Evolutionary conservation across 164 flowering plant species (phyloP), one percentile per base, ranked within the genome.

Genomic region (Macadamia tetraphylla): DNA sequence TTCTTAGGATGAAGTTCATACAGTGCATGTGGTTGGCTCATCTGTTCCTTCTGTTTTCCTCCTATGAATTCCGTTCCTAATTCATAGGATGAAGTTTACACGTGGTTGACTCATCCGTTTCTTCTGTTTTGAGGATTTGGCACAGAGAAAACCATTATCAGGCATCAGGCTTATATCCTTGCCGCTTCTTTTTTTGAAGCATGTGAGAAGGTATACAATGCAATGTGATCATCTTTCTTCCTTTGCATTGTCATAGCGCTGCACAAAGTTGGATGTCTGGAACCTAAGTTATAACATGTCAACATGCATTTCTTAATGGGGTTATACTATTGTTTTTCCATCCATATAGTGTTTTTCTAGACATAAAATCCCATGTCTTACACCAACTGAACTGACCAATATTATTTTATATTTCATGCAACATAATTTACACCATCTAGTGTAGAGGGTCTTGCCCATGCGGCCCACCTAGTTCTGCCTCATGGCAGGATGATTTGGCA

Each of bases 1-100:
- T 58, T 62, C 69, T 51, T 75, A 70, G 72, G 40, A 67, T 48
- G 35, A n/a, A 43, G 59, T 32, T 65, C 30, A 17, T 29, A 17
- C 65, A 29, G 14, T 60, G 69, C 53, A 23, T 8, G 14, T 23
- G 29, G 60, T 55, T 10, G n/a, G 43, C 15, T 66, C 70, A 35
- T 18, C 30, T 48, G 42, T 12, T 67, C 29, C 51, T 65, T 60
- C 43, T 66, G 23, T 23, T 23, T 23, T 23, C 23, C 23, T 23
- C 23, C 23, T 23, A 23, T 23, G 23, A 23, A 23, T 23, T 23
- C 23, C 23, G 23, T 23, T 23, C 23, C 23, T 23, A 23, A 23
- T 23, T 23, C 23, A 23, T 23, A 23, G 23, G 23, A 23, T 23
- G 23, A 23, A 23, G 23, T 23, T 23, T 23, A 23, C 23, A 23